Base-by-base conservation (phyloP, 306 rosid species). In the Parietaria judaica region DNA sequence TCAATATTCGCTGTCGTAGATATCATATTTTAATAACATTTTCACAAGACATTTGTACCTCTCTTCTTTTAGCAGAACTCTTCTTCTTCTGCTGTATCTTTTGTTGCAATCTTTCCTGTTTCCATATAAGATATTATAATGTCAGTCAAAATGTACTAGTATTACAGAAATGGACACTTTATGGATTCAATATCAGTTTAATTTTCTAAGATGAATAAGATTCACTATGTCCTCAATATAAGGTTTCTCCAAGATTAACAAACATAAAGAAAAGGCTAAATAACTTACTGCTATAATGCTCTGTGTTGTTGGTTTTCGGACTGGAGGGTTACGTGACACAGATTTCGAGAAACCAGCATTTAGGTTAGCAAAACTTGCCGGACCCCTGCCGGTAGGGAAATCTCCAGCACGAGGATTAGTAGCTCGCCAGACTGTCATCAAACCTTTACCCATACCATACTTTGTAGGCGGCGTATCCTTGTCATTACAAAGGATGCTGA, bases 371-470 rank as follows among this genome's bases (percentile, higher is more conserved):
- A 79, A 76, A 58, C 73, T 80, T 59, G 74, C 31, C 31, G 31
- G 31, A 23, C 31, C 31, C 31, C 1, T 68, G 48, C 78, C 73
- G 62, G 75, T 15, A 17, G 92, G 96, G 70, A 82, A 63, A 65
- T 76, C 78, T 65, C 80, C 69, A 34, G 76, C 81, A 65, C 82
- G 74, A 67, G 87, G 97, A 74, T 84, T 84, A 34, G 95, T 82
- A 60, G 85, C 90, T 82, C 77, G 81, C 97, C 99, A 92, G 60
- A 74, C 90, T 45, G 97, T 86, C 99, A 92, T 92, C 80, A 92
- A 76, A 72, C 99, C 97, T 79, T 92, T 92, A 70, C 99, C 99
- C 37, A 86, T 72, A 65, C 99, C 97, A 74, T 88, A 87, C 72
- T 77, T 86, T 74, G 59, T 82, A 53, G 61, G 70, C 1, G 81